A percentile compares a stretch with the other conserved stretches of the same genome.
These are phyloP conservation scores for Hibiscus trionum DNA, from an alignment of 345 rosid species.

Conservation along the genomic window DNA sequence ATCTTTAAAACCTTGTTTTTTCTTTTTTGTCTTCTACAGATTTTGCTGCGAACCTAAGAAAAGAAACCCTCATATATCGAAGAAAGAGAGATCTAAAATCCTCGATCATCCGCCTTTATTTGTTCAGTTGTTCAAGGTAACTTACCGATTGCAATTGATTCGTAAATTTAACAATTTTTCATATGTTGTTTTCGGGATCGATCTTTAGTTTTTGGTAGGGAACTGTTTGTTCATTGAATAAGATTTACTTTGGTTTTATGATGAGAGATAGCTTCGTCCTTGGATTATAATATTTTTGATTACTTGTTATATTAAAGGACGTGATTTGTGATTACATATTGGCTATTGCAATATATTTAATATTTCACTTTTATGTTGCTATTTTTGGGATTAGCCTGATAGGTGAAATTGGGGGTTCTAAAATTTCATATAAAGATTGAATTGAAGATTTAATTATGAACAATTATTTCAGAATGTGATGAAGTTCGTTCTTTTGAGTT, in stretches of 20 bases:
- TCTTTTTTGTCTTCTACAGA: too few species aligned
- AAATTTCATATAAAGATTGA: not conserved
- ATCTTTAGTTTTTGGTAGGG: too few species aligned
- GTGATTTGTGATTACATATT: not conserved
- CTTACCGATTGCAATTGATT: too few species aligned
- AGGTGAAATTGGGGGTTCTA: not conserved
- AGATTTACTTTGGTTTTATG: not conserved
- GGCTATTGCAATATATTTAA: too few species aligned
- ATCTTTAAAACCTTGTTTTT: too few species aligned
- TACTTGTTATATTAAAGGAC: not conserved
- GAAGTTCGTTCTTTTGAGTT: not conserved
- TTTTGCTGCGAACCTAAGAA: not conserved
- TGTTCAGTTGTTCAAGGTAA: slow-evolving; percentile 1
- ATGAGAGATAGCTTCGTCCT: too few species aligned
- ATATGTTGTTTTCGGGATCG: too few species aligned
- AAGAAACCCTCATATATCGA: too few species aligned
- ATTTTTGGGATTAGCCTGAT: not conserved
- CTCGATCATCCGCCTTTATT: not conserved
- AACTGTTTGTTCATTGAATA: not conserved
- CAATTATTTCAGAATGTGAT: not conserved
- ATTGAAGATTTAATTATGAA: not conserved
- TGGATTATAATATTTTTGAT: not conserved
- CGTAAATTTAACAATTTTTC: too few species aligned
- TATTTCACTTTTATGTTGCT: not conserved
- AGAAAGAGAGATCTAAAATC: not conserved